Base-by-base conservation (phyloP, 78 protist species). In the Planoprotostelium fungivorum region DNA sequence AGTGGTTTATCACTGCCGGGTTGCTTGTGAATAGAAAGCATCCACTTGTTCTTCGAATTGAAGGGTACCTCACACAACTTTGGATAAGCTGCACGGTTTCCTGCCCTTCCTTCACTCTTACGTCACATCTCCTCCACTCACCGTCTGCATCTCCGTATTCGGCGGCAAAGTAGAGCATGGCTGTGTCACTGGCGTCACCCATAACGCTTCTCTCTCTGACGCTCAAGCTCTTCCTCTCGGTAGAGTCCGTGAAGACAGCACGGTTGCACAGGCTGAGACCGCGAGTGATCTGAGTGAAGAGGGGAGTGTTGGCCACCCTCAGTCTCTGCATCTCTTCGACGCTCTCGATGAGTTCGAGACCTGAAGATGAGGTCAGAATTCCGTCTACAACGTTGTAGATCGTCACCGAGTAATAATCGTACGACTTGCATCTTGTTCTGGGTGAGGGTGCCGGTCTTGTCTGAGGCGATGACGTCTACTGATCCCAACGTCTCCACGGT, bases 361-460 rank as follows among this genome's bases (percentile, higher is more conserved):
- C 73, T 51, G 73, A 51, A 16, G 31, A 16, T 16, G 73, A n/a
- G n/a, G n/a, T n/a, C n/a, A n/a, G n/a, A n/a, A n/a, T n/a, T n/a
- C n/a, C n/a, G n/a, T n/a, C n/a, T n/a, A n/a, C n/a, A n/a, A n/a
- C n/a, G n/a, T n/a, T n/a, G n/a, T n/a, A n/a, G n/a, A n/a, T n/a
- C n/a, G 31, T 51, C 73, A 51, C 73, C 73, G 5, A 90, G 90
- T 90, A 91, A 94, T 29, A 94, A 63, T 83, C 90, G 93, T 28
- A 91, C 93, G 0, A 90, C 93, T 28, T 93, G 89, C 99, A 99
- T 98, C 38, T 90, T 87, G 63, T 97, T 97, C 87, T 95, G 97
- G 63, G 99, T 98, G n/a, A 98, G 95, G 29, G 99, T 98, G 63
- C 99, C 99, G 51, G 99, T 98, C 95, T 98, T 98, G 93, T 98